These are phyloP conservation scores for Epithemia pelagica DNA, from an alignment of 108 stramenopile genomes.

Conservation along the genomic window DNA sequence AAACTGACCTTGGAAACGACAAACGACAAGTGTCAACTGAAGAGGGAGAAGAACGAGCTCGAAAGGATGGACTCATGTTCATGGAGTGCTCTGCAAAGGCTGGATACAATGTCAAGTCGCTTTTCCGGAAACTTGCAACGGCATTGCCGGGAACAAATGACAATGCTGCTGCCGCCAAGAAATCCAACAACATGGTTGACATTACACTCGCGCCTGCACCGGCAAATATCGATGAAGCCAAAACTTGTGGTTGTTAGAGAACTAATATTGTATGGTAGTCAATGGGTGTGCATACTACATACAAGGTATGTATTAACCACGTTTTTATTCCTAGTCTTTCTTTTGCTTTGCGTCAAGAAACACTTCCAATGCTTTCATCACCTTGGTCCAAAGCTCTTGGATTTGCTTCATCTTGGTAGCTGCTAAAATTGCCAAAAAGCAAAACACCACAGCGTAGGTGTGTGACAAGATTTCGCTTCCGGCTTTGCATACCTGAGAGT, in stretches of 20 bases:
- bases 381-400: slow-evolving; percentile 33
- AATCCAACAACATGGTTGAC: slow-evolving; percentile 84
- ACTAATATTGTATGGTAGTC: neutral
- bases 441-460: slow-evolving; percentile 68
- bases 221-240: slow-evolving; percentile 84
- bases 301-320: neutral
- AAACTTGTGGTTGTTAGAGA: slow-evolving; percentile 71
- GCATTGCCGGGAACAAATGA: slow-evolving; percentile 91
- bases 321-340: slow-evolving; percentile 20
- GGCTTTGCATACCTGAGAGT: slow-evolving; percentile 63
- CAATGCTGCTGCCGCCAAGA: slow-evolving; percentile 22
- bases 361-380: slow-evolving; percentile 45
- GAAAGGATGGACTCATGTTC: slow-evolving; percentile 90
- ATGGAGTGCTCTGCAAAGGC: slow-evolving; percentile 99
- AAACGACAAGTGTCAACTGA: slow-evolving; percentile 94
- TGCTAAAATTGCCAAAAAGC: slow-evolving; percentile 77
- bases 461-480: slow-evolving; percentile 75
- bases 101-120: slow-evolving; percentile 94
- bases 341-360: slow-evolving; percentile 26
- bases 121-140: slow-evolving; percentile 96
- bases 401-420: slow-evolving; percentile 73
- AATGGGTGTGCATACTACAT: neutral
- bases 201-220: slow-evolving; percentile 89
- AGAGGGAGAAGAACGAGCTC: slow-evolving; percentile 95
- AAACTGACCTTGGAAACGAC: slow-evolving; percentile 96